Evolutionary conservation across 129 eudicot species (phyloP), one percentile per base, ranked within the genome.

Genomic region (Arctium lappa): DNA sequence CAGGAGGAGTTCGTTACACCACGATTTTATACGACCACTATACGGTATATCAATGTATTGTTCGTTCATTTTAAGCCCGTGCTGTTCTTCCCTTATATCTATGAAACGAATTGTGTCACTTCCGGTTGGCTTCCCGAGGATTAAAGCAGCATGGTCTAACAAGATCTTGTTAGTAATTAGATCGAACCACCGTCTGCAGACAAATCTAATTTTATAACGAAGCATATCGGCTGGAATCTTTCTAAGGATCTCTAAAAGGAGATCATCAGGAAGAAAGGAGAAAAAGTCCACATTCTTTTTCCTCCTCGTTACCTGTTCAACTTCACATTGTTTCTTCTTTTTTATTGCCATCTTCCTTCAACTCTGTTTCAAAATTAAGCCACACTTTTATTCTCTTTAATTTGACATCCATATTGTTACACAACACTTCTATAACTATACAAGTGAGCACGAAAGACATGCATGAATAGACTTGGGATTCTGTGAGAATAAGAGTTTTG

Each of bases 1-100:
- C 33, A 87, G 27, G 50, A 87, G 71, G 5, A 80, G 44, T 32
- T 87, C 90, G 11, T 87, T 83, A 44, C 87, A 87, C 84, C 79
- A 83, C 44, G 80, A 80, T 66, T 75, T 87, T 65, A 87, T 46
- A 72, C 85, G 85, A 10, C 80, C 80, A 6, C 12, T 42, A 27
- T 37, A 81, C 0, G 85, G 76, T 56, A 81, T 81, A 3, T 69
- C 44, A 6, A 86, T 36, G 7, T 72, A n/a, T 76, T 72, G 82
- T 6, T 86, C 80, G 32, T 76, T 77, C 79, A 81, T 12, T 42
- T 18, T 72, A 38, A 86, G 63, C 11, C 79, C 79, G 3, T 72
- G 71, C 31, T 42, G 73, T 18, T 71, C 85, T 81, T 86, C 86
- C 0, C 40, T 6, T 60, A 86, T 60, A 77, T 46, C 77, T 56